phyloP scores from a whole-genome alignment of 306 rosid genomes.

The Aeschynomene evenia region DNA sequence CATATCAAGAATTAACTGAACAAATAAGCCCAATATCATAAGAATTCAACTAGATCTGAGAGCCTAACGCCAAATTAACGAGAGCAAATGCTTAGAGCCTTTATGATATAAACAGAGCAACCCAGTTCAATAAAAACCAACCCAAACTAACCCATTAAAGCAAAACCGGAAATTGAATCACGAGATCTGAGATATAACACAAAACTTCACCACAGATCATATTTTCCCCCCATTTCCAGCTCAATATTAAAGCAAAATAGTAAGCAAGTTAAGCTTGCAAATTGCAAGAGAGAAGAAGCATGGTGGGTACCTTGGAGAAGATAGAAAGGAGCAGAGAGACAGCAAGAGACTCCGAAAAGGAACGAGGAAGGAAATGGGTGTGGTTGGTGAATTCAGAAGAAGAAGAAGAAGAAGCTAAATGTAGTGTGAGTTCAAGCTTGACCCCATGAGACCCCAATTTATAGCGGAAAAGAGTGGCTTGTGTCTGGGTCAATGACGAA shows the following conservation, averaged over 20 bases:
- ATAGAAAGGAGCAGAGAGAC: neutral
- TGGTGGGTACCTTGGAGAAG: conserved; percentile 1
- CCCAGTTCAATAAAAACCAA: neutral
- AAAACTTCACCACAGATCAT: neutral
- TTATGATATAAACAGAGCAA: neutral
- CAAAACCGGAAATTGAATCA: neutral
- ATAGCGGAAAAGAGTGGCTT: neutral
- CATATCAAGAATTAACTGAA: neutral
- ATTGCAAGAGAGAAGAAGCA: neutral
- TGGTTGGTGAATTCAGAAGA: neutral
- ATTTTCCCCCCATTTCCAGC: neutral
- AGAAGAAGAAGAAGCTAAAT: neutral
- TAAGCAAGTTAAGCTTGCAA: neutral
- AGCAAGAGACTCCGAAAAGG: no score
- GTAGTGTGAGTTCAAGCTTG: neutral
- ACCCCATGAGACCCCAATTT: neutral
- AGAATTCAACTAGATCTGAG: conserved; percentile 30
- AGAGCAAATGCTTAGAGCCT: neutral
- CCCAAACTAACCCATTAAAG: neutral
- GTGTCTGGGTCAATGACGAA: neutral
- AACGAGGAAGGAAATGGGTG: neutral
- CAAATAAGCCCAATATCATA: neutral
- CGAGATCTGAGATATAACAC: neutral
- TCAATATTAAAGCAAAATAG: neutral
- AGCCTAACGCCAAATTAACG: neutral